These are phyloP conservation scores for Phytophthora aleatoria DNA, from an alignment of 352 stramenopile genomes.

Conservation along the genomic window DNA sequence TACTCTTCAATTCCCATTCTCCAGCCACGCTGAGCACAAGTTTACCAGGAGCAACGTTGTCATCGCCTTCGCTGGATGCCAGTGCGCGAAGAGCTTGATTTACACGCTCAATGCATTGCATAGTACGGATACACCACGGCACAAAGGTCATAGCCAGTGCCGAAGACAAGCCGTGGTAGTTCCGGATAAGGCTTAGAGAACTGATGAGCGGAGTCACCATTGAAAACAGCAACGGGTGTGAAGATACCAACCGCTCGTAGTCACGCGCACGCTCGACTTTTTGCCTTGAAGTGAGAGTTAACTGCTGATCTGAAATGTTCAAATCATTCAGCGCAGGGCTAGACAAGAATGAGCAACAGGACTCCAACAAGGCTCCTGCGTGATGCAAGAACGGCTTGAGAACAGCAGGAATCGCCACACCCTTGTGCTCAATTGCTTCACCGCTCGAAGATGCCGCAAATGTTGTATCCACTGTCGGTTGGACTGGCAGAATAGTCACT, in stretches of 20 bases:
- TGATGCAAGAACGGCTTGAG: slow-evolving; percentile 83
- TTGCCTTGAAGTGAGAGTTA: slow-evolving; percentile 14
- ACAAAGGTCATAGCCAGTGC: slow-evolving; percentile 77
- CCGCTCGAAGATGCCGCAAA: slow-evolving; percentile 32
- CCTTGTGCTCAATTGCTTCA: slow-evolving; percentile 36
- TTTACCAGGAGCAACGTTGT: slow-evolving; percentile 34
- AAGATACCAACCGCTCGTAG: slow-evolving; percentile 40
- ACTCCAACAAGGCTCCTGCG: slow-evolving; percentile 57
- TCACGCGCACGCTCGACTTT: slow-evolving; percentile 27
- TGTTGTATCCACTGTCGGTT: slow-evolving; percentile 41
- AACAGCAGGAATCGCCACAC: slow-evolving; percentile 63
- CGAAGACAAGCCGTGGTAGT: slow-evolving; percentile 70
- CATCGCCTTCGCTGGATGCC: slow-evolving; percentile 28
- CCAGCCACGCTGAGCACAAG: slow-evolving; percentile 72
- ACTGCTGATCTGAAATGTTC: slow-evolving; percentile 29
- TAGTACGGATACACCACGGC: slow-evolving; percentile 73
- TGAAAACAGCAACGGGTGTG: slow-evolving; percentile 61
- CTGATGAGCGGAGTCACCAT: slow-evolving; percentile 73
- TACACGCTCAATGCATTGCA: slow-evolving; percentile 71
- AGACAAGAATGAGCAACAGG: slow-evolving; percentile 55
- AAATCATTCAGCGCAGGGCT: slow-evolving; percentile 32
- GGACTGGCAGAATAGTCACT: slow-evolving; percentile 83
- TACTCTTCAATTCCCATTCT: slow-evolving; percentile 89
- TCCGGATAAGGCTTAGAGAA: slow-evolving; percentile 63
- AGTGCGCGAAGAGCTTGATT: slow-evolving; percentile 53